Conservation (phyloP, 768 basidiomycete genomes). For the Panaeolus papilionaceus region DNA sequence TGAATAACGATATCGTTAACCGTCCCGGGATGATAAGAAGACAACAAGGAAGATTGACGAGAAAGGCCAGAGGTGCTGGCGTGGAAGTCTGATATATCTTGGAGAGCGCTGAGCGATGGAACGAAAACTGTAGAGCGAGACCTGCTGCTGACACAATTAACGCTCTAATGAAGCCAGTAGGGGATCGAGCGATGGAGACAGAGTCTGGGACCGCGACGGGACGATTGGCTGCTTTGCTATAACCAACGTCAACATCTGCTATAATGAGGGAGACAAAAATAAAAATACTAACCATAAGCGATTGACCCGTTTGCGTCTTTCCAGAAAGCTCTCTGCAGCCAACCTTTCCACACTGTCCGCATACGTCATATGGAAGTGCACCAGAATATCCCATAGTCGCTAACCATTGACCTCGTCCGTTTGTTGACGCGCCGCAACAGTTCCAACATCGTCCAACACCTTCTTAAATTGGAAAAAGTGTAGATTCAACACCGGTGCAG, state of each 20-base stretch:
- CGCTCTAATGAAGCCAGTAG: conserved; percentile 61
- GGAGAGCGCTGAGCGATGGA: conserved; percentile 71
- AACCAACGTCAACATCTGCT: conserved; percentile 15
- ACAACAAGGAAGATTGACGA: conserved; percentile 52
- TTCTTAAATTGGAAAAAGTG: conserved; percentile 82
- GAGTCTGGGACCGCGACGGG: conserved; percentile 51
- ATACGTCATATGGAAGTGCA: conserved; percentile 92
- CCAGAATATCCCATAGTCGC: conserved; percentile 72
- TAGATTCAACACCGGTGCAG: conserved; percentile 84
- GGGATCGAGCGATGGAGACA: conserved; percentile 56
- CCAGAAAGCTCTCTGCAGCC: conserved; percentile 86
- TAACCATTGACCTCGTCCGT: conserved; percentile 51
- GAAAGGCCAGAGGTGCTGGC: conserved; percentile 40
- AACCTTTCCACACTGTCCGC: conserved; percentile 88
- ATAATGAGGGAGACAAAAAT: conserved; percentile 17
- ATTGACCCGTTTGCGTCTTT: conserved; percentile 91
- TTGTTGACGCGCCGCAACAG: conserved; percentile 76
- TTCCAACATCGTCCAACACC: conserved; percentile 88
- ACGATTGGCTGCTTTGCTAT: conserved; percentile 81
- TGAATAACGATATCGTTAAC: conserved; percentile 78
- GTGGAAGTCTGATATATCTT: conserved; percentile 70
- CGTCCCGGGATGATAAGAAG: conserved; percentile 67
- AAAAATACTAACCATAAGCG: conserved; percentile 75
- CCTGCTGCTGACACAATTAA: conserved; percentile 52
- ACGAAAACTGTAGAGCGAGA: conserved; percentile 81